Base-by-base conservation (phyloP, 441 rosid genomes). In the Viola pubescens region DNA sequence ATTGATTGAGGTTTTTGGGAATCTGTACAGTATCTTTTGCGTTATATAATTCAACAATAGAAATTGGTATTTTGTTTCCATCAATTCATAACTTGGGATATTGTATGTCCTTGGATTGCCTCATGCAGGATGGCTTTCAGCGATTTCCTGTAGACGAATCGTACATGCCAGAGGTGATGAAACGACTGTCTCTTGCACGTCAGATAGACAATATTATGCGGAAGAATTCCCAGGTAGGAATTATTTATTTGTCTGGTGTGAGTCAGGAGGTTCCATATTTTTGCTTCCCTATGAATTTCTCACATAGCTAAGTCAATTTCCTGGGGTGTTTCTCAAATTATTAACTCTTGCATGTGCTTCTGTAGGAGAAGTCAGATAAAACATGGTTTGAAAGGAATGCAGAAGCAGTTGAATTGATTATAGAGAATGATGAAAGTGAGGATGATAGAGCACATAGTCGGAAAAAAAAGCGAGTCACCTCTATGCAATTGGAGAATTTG, bases 101-200 rank as follows among this genome's bases (percentile, higher is more conserved):
- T 52, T 52, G 40, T 34, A 4, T 54, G 42, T 47, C 59, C 65
- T 56, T 34, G 11, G 37, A 16, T 49, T 65, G 47, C 58, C 46
- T 68, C 71, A 16, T 39, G 40, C 94, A 94, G 97, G 95, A 88
- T 71, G 83, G 81, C 60, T 84, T 90, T 56, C 85, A 77, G 62
- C 67, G 79, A 64, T 94, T 94, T 82, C 99, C 99, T 53, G 61
- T 94, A 48, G 97, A 86, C 68, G 83, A 66, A 69, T 80, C 95
- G n/a, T 88, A 88, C 81, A 77, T 94, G 88, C 87, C 86, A 19
- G 95, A 85, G 75, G 90, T 94, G 75, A 80, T 71, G 86, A 88
- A 81, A 65, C 80, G 91, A 37, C 37, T 94, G 62, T 94, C 95
- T 73, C 85, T 88, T 69, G 97, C 97, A 39, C 88, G 94, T 62